phyloP scores from a whole-genome alignment of 768 basidiomycete species.

The Leccinum ochraceum region DNA sequence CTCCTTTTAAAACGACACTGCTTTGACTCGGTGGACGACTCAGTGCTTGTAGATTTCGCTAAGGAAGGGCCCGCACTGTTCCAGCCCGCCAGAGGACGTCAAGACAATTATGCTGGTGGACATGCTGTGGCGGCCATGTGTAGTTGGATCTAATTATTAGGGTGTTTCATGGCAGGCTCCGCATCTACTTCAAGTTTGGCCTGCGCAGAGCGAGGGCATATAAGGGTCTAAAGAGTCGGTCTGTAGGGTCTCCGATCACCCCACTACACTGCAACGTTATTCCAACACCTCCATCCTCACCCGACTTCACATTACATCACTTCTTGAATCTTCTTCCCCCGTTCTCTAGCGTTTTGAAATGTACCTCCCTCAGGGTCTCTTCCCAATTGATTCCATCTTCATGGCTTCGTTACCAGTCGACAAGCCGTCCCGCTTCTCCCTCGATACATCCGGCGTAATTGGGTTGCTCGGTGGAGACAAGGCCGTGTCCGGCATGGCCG shows the following conservation, averaged over 20 bases:
- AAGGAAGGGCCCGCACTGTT: not conserved
- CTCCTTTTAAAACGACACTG: too few species aligned
- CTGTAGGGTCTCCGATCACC: not conserved
- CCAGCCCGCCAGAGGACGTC: not conserved
- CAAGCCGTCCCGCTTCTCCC: slow-evolving; percentile 9
- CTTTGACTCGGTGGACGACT: too few species aligned
- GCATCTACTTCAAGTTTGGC: not conserved
- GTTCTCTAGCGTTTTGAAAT: not conserved
- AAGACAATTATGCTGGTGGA: not conserved
- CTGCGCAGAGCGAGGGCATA: not conserved
- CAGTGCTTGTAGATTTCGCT: too few species aligned
- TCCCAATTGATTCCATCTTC: not conserved
- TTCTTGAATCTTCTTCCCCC: not conserved
- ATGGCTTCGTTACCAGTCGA: not conserved
- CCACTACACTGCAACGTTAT: not conserved
- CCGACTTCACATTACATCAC: not conserved
- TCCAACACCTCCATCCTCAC: not conserved
- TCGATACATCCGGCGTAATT: slow-evolving; percentile 28
- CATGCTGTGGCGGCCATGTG: not conserved
- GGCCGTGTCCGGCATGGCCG: slow-evolving; percentile 31
- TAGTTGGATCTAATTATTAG: not conserved
- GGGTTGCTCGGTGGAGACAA: slow-evolving; percentile 35
- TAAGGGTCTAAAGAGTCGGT: not conserved
- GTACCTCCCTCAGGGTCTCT: slow-evolving; percentile 1
- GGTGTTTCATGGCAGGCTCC: not conserved